Evolutionary conservation across 306 rosid genomes (phyloP), one percentile per base, ranked within the genome.

Genomic region (Gastrolobium villosum): DNA sequence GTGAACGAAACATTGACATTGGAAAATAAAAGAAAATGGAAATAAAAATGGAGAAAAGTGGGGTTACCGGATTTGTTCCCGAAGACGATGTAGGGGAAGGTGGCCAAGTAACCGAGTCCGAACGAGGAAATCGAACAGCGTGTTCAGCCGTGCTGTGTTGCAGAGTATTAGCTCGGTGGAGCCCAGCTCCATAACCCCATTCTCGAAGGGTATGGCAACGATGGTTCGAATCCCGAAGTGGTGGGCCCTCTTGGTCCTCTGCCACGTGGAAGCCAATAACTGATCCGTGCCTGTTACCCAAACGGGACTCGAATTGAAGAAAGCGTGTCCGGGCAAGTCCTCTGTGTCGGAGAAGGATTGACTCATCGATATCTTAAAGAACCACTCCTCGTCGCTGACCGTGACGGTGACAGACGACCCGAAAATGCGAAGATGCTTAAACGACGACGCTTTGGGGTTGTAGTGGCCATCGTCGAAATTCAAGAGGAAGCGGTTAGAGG

Each of bases 301-400:
- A 14, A 87, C 70, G 5, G 91, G 89, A 30, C 3, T 57, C 4
- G 89, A 78, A 4, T 30, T 52, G 44, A 77, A 36, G 8, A 82
- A 82, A 2, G 93, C 89, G 71, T 84, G 89, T 0, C 92, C 92
- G 0, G 92, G 90, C 28, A 91, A 76, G 10, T 90, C 92, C 5
- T 64, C 31, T 45, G 84, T 90, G 74, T 72, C 59, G 7, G 48
- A 59, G 49, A 91, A 89, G 0, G 87, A 82, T 65, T 87, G 93
- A 0, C 89, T 83, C 96, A 87, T 86, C 3, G 96, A 91, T 5
- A 91, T 81, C 8, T 89, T 73, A 36, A 87, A 91, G 90, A 89
- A 89, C 93, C 93, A 91, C 74, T 91, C 93, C 1, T 93, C 81
- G 56, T 91, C 92, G 5, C 89, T 87, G 3, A 87, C 90, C 45